Conservation (phyloP, 805 yeast genomes). For the Ogataea methanolica region DNA sequence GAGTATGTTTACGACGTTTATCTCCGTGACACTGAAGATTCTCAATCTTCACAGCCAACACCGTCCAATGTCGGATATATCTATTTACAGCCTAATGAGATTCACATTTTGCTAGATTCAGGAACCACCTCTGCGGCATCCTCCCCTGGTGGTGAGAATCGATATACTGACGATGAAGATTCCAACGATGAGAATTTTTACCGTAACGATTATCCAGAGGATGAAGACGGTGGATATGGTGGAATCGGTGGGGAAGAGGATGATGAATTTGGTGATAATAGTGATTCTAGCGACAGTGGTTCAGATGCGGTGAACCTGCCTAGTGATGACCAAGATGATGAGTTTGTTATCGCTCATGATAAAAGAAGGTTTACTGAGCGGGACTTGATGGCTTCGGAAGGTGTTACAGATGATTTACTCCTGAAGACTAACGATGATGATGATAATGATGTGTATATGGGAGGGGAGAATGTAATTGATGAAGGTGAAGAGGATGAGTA, state of each 20-base stretch:
- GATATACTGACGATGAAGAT: conserved; percentile 65
- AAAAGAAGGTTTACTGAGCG: conserved; percentile 25
- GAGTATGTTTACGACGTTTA: conserved; percentile 94
- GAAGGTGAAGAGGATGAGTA: conserved; percentile 24
- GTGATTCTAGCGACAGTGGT: conserved; percentile 6
- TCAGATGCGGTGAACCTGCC: conserved; percentile 24
- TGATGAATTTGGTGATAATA: conserved; percentile 6
- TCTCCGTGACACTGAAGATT: conserved; percentile 50
- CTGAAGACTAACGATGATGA: conserved; percentile 10
- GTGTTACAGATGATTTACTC: conserved; percentile 24
- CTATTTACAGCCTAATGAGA: conserved; percentile 49
- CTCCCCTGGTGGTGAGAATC: neutral
- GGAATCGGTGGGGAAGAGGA: conserved; percentile 4
- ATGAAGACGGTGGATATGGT: conserved; percentile 64
- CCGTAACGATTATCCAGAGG: conserved; percentile 92
- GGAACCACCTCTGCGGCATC: neutral
- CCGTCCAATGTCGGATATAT: conserved; percentile 45
- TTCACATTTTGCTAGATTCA: conserved; percentile 12
- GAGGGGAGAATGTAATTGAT: conserved; percentile 8
- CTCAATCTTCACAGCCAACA: conserved; percentile 26
- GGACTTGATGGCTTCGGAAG: conserved; percentile 15
- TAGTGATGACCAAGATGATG: conserved; percentile 36
- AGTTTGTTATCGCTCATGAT: conserved; percentile 31
- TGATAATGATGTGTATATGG: neutral
- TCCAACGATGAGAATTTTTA: conserved; percentile 91